Evolutionary conservation across 192 early-diverging fungal genomes (phyloP).

Genomic region (Gigaspora rosea): DNA sequence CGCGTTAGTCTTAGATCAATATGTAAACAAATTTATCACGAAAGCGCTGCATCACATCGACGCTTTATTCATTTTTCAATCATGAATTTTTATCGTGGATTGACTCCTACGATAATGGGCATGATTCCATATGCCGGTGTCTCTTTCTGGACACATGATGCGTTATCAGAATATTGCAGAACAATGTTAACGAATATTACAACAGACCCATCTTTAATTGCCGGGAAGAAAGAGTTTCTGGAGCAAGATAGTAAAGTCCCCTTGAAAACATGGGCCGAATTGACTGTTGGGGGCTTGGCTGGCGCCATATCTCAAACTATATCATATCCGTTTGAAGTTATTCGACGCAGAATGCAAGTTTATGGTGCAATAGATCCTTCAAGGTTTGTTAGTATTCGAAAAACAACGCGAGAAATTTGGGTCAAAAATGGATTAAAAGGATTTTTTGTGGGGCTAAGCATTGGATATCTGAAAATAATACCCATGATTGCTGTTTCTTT

Average conservation of each 20-base stretch:
- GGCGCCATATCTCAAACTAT: constrained; percentile 83
- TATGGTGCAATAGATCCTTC: constrained; percentile 62
- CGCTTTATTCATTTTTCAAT: constrained; percentile 43
- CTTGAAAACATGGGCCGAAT: constrained; percentile 75
- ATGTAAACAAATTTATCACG: constrained; percentile 70
- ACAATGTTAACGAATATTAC: constrained; percentile 41
- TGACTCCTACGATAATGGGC: constrained; percentile 82
- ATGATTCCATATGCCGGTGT: constrained; percentile 98
- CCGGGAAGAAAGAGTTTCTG: constrained; percentile 36
- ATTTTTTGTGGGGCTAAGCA: constrained; percentile 96
- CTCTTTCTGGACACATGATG: constrained; percentile 90
- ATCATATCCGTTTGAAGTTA: constrained; percentile 92
- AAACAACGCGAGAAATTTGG: constrained; percentile 69
- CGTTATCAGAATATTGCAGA: constrained; percentile 62
- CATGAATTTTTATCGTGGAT: constrained; percentile 94
- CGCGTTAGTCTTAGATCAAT: constrained; percentile 33
- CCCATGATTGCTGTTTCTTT: constrained; percentile 93
- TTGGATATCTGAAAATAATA: constrained; percentile 94
- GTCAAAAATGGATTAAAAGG: constrained; percentile 69
- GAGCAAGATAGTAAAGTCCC: constrained; percentile 50
- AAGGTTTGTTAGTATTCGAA: constrained; percentile 51
- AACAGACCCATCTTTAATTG: constrained; percentile 28
- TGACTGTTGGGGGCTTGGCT: constrained; percentile 79
- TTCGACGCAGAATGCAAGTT: constrained; percentile 85
- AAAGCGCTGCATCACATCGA: constrained; percentile 60